Conservation (phyloP, 164 flowering plant species). For the Annona squamosa region DNA sequence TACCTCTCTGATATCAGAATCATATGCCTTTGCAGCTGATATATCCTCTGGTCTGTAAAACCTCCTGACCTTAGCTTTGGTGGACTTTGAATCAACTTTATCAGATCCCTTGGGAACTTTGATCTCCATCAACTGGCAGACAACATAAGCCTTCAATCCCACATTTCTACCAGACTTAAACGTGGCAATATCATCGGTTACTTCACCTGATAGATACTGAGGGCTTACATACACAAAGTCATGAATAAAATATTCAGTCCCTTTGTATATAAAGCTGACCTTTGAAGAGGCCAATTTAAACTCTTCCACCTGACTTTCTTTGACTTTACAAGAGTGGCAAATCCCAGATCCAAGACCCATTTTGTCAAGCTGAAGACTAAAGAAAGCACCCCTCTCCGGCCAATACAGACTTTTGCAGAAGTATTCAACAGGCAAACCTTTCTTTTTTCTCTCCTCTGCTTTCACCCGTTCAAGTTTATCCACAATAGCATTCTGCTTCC, state of each 20-base stretch:
- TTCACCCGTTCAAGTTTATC: conserved; percentile 46
- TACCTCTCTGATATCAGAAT: conserved; percentile 84
- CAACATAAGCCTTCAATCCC: conserved; percentile 71
- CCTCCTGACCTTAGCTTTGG: conserved; percentile 55
- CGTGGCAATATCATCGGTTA: conserved; percentile 26
- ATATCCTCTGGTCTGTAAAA: conserved; percentile 92
- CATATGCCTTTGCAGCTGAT: conserved; percentile 76
- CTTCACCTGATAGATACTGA: conserved; percentile 30
- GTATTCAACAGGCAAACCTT: conserved; percentile 70
- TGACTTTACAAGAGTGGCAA: conserved; percentile 56
- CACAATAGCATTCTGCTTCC: conserved; percentile 49
- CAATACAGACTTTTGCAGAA: conserved; percentile 83
- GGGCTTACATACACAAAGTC: conserved; percentile 74
- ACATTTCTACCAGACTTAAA: conserved; percentile 83
- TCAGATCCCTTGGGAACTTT: conserved; percentile 26
- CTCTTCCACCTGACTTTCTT: conserved; percentile 30
- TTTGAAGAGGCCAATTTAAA: conserved; percentile 34
- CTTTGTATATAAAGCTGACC: conserved; percentile 40
- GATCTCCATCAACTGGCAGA: conserved; percentile 70
- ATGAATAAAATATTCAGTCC: conserved; percentile 44
- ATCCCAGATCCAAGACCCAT: conserved; percentile 73
- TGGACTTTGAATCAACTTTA: conserved; percentile 26
- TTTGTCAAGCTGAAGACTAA: conserved; percentile 37
- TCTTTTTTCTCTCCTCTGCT: conserved; percentile 71
- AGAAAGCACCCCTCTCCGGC: conserved; percentile 84